Base-by-base conservation (phyloP, 2,329 filamentous ascomycete species). In the Amauroascus verrucosus region DNA sequence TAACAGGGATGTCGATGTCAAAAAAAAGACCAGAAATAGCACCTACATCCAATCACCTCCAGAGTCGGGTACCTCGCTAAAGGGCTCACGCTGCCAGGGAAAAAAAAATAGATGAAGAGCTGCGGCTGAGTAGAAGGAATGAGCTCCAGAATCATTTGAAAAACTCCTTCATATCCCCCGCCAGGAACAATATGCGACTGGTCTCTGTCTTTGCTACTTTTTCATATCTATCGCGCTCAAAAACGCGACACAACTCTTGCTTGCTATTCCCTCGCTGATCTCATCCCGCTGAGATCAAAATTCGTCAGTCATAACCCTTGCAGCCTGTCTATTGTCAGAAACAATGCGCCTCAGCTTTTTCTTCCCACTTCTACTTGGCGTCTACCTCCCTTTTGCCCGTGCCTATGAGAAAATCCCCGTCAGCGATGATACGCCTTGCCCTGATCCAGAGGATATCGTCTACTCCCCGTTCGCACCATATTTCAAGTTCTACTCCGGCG, bases 401-500 rank as follows among this genome's bases (percentile, higher is more conserved):
- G 40, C 24, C 4, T 47, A 28, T 9, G 46, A 43, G 8, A 11
- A 44, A 14, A 47, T 49, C 35, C 33, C 35, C 5, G 22, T n/a
- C n/a, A 49, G 28, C 20, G 44, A 28, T 22, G 48, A 32, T 11
- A 16, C 85, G 0, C 60, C 74, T 22, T 51, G 48, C 48, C 48
- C 48, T 16, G 26, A 51, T 8, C 38, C 37, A 26, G 37, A 44
- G 52, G 77, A 72, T 2, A 75, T 75, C 51, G 72, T 85, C 43
- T 82, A 85, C 62, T 56, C 54, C 11, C 54, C 54, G 3, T 56
- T 56, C 41, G 48, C 24, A 1, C 54, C 54, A 40, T 56, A 35
- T 28, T 56, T 51, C 26, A 4, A 38, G 7, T 56, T 56, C 41
- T 51, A 49, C 33, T 46, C 50, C 22, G 41, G 40, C 47, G 43